Evolutionary conservation across 495 filamentous ascomycete species (phyloP).

Genomic region (Aspergillus ellipticus): DNA sequence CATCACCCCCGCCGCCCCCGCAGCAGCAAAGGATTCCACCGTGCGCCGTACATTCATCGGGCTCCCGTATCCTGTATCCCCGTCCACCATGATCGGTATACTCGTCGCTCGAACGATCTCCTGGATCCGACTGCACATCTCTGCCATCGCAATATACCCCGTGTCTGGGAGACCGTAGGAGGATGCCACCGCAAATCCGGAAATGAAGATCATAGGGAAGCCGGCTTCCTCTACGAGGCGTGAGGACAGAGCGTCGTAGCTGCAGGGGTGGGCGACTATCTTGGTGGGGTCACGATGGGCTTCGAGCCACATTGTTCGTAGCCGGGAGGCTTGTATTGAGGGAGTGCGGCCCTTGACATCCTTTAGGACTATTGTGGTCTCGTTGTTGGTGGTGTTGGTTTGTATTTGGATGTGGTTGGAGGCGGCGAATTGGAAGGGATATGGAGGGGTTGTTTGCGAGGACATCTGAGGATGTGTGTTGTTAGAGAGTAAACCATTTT

Average conservation of each 20-base stretch:
- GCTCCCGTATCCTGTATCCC: conserved; percentile 40
- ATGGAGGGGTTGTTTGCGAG: background rate
- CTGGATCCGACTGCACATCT: conserved; percentile 42
- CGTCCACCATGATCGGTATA: conserved; percentile 40
- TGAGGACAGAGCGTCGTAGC: conserved; percentile 39
- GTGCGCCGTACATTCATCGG: conserved; percentile 41
- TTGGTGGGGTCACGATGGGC: conserved; percentile 31
- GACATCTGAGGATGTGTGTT: background rate
- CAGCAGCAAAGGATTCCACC: conserved; percentile 35
- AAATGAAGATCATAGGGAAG: conserved; percentile 37
- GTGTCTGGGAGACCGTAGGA: conserved; percentile 39
- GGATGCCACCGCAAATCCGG: conserved; percentile 32
- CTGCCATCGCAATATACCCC: conserved; percentile 41
- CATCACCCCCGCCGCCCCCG: conserved; percentile 38
- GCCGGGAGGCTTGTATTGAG: conserved; percentile 28
- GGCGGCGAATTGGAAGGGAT: background rate
- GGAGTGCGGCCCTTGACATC: conserved; percentile 31
- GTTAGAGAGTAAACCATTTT: background rate
- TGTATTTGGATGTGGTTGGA: background rate
- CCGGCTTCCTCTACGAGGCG: conserved; percentile 40
- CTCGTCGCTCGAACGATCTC: conserved; percentile 31
- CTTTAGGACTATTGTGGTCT: conserved; percentile 6
- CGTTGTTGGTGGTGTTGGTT: background rate
- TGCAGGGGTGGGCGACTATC: conserved; percentile 35
- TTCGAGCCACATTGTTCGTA: conserved; percentile 38